A percentile compares a stretch with the other conserved stretches of the same genome.
phyloP scores from a whole-genome alignment of 768 basidiomycete species.

The Amanita pallidorosea region DNA sequence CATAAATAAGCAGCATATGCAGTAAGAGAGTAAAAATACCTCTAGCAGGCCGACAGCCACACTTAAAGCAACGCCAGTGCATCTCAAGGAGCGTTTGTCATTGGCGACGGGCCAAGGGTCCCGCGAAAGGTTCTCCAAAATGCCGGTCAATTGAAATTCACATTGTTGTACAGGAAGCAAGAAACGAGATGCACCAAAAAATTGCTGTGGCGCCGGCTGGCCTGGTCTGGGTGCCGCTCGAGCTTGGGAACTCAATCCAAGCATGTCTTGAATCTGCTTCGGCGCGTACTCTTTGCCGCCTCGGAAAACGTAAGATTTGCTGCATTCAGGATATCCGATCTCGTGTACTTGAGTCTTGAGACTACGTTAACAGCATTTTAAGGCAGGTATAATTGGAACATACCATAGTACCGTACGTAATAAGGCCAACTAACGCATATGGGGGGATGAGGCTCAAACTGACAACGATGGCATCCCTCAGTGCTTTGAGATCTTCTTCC shows the following conservation, averaged over 20 bases:
- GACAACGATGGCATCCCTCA: slow-evolving; percentile 91
- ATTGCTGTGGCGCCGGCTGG: slow-evolving; percentile 68
- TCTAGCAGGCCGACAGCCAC: slow-evolving; percentile 91
- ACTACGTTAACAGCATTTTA: background rate
- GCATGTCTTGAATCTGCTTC: slow-evolving; percentile 98
- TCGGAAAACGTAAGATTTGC: slow-evolving; percentile 97
- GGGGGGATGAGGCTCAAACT: slow-evolving; percentile 89
- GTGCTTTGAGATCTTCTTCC: slow-evolving; percentile 90
- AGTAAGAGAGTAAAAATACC: slow-evolving; percentile 24
- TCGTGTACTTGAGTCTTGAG: slow-evolving; percentile 95
- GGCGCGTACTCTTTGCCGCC: slow-evolving; percentile 93
- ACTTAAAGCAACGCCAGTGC: slow-evolving; percentile 90
- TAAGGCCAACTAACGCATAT: slow-evolving; percentile 88
- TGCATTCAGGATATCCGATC: slow-evolving; percentile 91
- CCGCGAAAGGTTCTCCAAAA: slow-evolving; percentile 76
- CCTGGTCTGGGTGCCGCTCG: slow-evolving; percentile 83
- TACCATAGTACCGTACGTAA: slow-evolving; percentile 98
- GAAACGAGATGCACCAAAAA: slow-evolving; percentile 84
- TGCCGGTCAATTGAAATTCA: slow-evolving; percentile 93
- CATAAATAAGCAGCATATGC: background rate
- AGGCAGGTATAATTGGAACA: slow-evolving; percentile 11
- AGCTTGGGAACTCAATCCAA: slow-evolving; percentile 70
- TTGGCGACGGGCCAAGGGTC: slow-evolving; percentile 98
- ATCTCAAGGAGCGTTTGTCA: slow-evolving; percentile 86
- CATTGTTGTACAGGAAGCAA: slow-evolving; percentile 84